These are phyloP conservation scores for Prunus mume DNA, from an alignment of 306 rosid species.

Conservation along the genomic window DNA sequence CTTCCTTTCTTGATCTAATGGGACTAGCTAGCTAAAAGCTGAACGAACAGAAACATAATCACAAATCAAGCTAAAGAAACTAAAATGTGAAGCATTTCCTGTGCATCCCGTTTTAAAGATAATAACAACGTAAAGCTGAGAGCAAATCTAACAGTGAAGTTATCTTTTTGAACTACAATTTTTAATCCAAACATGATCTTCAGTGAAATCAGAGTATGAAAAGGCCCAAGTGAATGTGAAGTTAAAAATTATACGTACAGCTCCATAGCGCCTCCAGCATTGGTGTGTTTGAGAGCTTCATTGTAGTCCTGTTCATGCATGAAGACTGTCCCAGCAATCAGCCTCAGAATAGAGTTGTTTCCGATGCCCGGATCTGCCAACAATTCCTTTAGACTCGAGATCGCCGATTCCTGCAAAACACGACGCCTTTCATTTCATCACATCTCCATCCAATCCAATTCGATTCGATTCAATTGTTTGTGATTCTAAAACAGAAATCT, in stretches of 20 bases:
- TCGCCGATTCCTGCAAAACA: constrained; percentile 56
- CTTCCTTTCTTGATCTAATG: neutral
- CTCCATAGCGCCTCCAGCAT: constrained; percentile 94
- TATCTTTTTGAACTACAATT: neutral
- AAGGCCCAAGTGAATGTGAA: neutral
- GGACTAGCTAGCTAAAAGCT: neutral
- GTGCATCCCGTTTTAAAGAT: neutral
- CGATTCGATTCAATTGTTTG: neutral
- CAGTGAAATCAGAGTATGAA: neutral
- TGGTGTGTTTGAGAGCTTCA: constrained; percentile 89
- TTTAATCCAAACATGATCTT: neutral
- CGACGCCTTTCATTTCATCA: neutral
- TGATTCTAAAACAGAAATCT: neutral
- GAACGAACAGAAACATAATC: neutral
- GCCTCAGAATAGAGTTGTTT: constrained; percentile 61
- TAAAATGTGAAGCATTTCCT: neutral
- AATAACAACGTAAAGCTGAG: neutral
- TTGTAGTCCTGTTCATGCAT: constrained; percentile 84
- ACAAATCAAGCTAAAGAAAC: neutral
- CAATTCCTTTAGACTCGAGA: constrained; percentile 70
- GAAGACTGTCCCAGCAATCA: constrained; percentile 81
- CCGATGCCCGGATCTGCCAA: constrained; percentile 84
- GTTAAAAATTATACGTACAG: constrained; percentile 43
- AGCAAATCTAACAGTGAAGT: neutral
- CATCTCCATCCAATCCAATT: neutral